Evolutionary conservation across 164 flowering plant species (phyloP), one percentile per base, ranked within the genome.

Genomic region (Annona cherimola): DNA sequence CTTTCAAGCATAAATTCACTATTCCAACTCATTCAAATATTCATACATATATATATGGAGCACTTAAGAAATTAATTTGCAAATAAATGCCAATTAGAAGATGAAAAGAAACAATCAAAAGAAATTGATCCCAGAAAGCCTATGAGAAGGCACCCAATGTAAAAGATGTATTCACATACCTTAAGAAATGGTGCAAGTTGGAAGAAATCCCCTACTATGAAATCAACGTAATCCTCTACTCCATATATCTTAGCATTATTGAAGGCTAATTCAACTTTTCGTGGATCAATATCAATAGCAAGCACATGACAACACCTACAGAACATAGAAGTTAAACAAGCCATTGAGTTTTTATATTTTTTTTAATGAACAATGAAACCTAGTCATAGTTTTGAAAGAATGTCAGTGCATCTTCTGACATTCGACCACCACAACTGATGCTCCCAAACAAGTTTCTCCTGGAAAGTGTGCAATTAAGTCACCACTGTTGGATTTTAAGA

Each of bases 181-280:
- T 86, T 85, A 50, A 88, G 76, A 26, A 77, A 83, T 62, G 88
- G 80, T 43, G 89, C 87, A 59, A 83, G 85, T 63, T 82, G 80
- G 71, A 88, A 84, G 79, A 88, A 88, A 77, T 88, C 89, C 61
- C 92, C 92, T 60, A 85, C 70, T 54, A 88, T 70, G 66, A 86
- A 88, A 79, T 88, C 89, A 75, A 88, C 84, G 70, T 76, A 75
- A 68, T 78, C 80, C 71, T 81, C 86, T 42, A 88, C 89, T 68
- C 89, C 92, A 81, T 88, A 88, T 67, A 88, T 73, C 71, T 74
- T 83, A 19, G 89, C 87, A 79, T 86, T 88, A 68, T 81, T 76
- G 20, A 5, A 60, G 4, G 89, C 89, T 74, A 85, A 66, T 59
- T 63, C 78, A 74, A 87, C 76, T 69, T 80, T 83, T n/a, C 42